Evolutionary conservation across 495 filamentous ascomycete genomes (phyloP), one percentile per base, ranked within the genome.

Genomic region (Penicillium cataractarum): DNA sequence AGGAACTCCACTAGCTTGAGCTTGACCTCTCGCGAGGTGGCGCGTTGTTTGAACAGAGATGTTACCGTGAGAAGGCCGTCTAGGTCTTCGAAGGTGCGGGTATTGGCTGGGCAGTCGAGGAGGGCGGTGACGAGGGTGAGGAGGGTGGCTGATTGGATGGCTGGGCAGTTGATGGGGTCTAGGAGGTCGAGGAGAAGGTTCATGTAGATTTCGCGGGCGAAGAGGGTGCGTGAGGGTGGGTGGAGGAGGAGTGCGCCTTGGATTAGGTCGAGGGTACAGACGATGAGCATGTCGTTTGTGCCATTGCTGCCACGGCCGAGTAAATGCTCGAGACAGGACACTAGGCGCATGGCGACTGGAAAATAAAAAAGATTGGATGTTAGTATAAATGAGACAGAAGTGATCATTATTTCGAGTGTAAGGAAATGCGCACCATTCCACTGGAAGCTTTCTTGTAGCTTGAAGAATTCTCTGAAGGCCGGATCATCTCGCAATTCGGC

Each of bases 381-480:
- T 50, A 50, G 44, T 10, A 24, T 12, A 13, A 9, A 48, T 3
- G 9, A 48, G 44, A 67, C 60, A 58, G 49, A 57, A 44, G 22
- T 32, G 13, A 9, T 21, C 3, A 31, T 39, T 12, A 8, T 24
- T 42, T 51, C n/a, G 19, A 21, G 40, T 50, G 22, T 15, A 12
- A 4, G 50, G 2, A 54, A 54, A 35, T 54, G 29, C 81, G 35
- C 73, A 91, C 89, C 86, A 77, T 99, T 99, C 91, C 93, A 99
- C 77, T 97, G 91, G 76, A 99, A 99, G 12, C 94, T 89, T 69
- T 97, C 94, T 74, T 99, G 95, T 55, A 98, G 73, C 70, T 96
- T 92, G 80, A 97, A 96, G 78, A 98, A 99, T 73, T 98, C 95
- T 55, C 91, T 81, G 71, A 97, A 99, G 10, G 94, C 95, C 27